Evolutionary conservation across 129 eudicot genomes (phyloP), one percentile per base, ranked within the genome.

Genomic region (Smallanthus sonchifolius): DNA sequence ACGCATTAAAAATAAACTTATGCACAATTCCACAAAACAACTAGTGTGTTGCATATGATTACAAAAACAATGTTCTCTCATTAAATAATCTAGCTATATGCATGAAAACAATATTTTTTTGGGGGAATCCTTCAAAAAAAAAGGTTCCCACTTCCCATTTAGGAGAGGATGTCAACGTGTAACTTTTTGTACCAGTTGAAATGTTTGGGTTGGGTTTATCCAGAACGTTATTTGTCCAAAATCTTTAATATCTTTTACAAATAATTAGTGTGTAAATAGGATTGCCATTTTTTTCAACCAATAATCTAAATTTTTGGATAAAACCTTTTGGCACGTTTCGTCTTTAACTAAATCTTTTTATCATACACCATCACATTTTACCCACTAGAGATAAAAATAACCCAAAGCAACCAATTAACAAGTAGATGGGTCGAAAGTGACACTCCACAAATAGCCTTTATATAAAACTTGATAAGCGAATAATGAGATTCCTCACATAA

Each of bases 401-500:
- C 2, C 40, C 17, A 61, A 34, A 60, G 10, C 42, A 35, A 62
- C 67, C 67, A 19, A 62, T n/a, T 35, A 35, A 62, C 44, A 37
- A 34, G 44, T 15, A 62, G 28, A 35, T 35, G 20, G 13, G 24
- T 62, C 20, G 40, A 60, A 15, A 62, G 0, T 14, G 40, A 60
- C 40, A 5, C 38, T 19, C 8, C 39, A 30, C 52, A 15, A 8
- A 5, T 6, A 40, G 15, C 45, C 30, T 32, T 8, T 28, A 57
- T 40, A 34, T 24, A 63, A 64, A 61, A 67, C n/a, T 2, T 61
- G 54, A 49, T 11, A 44, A 34, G 52, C 0, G 19, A 24, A 39
- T 19, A 7, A 71, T 17, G 67, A 79, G 28, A 75, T 59, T 67
- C 11, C 96, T 86, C 62, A 94, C 98, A 80, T 94, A 94, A 81